Evolutionary conservation across 306 rosid species (phyloP).

Genomic region (Vigna mungo): DNA sequence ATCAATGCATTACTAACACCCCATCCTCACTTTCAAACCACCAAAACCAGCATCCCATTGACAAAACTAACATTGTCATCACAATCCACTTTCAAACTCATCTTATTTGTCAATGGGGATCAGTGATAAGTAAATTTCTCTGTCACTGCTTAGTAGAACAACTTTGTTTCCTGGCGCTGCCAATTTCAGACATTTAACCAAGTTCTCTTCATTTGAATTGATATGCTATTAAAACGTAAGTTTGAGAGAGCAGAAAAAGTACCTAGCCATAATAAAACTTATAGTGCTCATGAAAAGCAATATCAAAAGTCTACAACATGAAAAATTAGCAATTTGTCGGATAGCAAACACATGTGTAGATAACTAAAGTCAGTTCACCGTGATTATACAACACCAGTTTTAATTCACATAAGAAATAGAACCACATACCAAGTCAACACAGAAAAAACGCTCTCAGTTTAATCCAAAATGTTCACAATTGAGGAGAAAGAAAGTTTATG

Average conservation of each 20-base stretch:
- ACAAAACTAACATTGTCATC: neutral
- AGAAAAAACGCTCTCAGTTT: conserved; percentile 19
- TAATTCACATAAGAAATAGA: conserved; percentile 10
- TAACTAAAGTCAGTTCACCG: neutral
- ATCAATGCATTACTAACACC: neutral
- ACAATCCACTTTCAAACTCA: conserved; percentile 15
- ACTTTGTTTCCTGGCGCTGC: neutral
- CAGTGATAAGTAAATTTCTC: conserved; percentile 22
- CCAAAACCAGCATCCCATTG: neutral
- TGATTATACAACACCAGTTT: conserved; percentile 9
- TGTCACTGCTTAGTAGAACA: neutral
- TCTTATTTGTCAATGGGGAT: conserved; percentile 9
- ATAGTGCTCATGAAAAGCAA: conserved; percentile 18
- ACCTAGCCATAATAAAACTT: conserved; percentile 10
- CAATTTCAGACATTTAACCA: neutral
- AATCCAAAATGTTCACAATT: conserved; percentile 28
- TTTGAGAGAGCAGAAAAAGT: neutral
- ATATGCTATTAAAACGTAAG: neutral
- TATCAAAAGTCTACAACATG: neutral
- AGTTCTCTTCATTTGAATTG: neutral
- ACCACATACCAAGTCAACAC: conserved; percentile 5
- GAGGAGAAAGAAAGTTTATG: conserved; percentile 24
- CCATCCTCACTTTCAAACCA: neutral
- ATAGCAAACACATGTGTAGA: neutral
- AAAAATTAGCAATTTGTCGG: conserved; percentile 10